Base-by-base conservation (phyloP, 23 red algal genomes). In the Gracilariopsis chorda region DNA sequence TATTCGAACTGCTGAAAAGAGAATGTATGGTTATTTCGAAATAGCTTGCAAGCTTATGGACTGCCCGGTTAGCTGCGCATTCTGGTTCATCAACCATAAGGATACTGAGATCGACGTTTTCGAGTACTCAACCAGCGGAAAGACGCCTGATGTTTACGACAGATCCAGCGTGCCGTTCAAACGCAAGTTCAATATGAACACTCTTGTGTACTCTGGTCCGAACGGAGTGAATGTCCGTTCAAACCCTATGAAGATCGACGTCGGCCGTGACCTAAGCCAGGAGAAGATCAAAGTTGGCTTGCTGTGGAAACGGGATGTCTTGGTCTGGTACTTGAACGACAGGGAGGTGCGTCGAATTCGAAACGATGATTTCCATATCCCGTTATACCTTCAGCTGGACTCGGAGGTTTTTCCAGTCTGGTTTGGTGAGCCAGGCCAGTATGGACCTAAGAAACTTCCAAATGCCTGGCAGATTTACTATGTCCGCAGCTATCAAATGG, bases 81-180 rank as follows among this genome's bases (percentile, higher is more conserved):
- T 91, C 42, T 91, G 87, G 87, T 51, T 91, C 20, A 63, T 74
- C 4, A 36, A 69, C 32, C 74, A 80, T 43, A 8, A 37, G 0
- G 74, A 74, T 51, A 91, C 74, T 13, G 87, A 91, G 16, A 60
- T 91, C 2, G 87, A 91, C n/a, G 87, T 91, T 1, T 91, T 81
- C 36, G 87, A 91, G 35, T 60, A 72, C 32, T 86, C 82, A 6
- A 86, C 82, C 2, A 69, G 58, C 23, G 82, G 71, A 9, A 86
- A 69, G 17, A 10, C 23, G 9, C 59, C 58, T 23, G 67, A 73
- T 73, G 28, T 73, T 16, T 47, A 73, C 20, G 67, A 73, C 40
- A 40, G 59, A 30, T 86, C 62, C 33, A 17, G 40, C 20, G 39
- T 70, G 12, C 82, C 58, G 3, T 86, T 70, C 45, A 68, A 70